Percentiles rank a stretch among this genome's conserved stretches.
phyloP scores from a whole-genome alignment of 495 filamentous ascomycete genomes.

The Xylaria castorea region DNA sequence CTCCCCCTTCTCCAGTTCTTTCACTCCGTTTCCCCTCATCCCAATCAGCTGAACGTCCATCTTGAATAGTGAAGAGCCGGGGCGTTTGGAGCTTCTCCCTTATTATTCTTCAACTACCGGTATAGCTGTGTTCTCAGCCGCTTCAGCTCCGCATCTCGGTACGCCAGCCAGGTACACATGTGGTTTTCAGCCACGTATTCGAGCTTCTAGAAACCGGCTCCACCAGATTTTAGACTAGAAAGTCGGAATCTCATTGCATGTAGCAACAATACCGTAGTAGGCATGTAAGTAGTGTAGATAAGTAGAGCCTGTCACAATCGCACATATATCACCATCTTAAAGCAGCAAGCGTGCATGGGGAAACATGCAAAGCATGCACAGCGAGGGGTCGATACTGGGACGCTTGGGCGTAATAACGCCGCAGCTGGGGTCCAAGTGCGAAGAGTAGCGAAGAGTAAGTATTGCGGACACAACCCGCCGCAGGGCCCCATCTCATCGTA shows the following conservation, averaged over 20 bases:
- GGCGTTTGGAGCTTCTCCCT: not conserved
- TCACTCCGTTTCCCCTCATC: constrained; percentile 21
- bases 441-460: not conserved
- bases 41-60: constrained; percentile 4
- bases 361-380: constrained; percentile 11
- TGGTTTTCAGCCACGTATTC: constrained; percentile 33
- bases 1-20: not conserved
- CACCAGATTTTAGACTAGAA: constrained; percentile 28
- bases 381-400: not conserved
- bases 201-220: constrained; percentile 26
- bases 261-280: not conserved
- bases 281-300: constrained; percentile 26
- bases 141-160: constrained; percentile 29
- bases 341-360: constrained; percentile 24
- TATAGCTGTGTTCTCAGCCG: constrained; percentile 27
- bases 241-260: not conserved
- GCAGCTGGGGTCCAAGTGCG: constrained; percentile 11
- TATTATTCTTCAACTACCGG: not conserved
- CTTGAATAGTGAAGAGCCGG: not conserved
- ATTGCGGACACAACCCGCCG: constrained; percentile 8
- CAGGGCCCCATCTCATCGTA: constrained; percentile 1
- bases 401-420: constrained; percentile 15
- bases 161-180: not conserved
- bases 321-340: constrained; percentile 6
- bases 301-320: constrained; percentile 9